Conservation (phyloP, 495 filamentous ascomycete species). For the Evansstolkia leycettana region DNA sequence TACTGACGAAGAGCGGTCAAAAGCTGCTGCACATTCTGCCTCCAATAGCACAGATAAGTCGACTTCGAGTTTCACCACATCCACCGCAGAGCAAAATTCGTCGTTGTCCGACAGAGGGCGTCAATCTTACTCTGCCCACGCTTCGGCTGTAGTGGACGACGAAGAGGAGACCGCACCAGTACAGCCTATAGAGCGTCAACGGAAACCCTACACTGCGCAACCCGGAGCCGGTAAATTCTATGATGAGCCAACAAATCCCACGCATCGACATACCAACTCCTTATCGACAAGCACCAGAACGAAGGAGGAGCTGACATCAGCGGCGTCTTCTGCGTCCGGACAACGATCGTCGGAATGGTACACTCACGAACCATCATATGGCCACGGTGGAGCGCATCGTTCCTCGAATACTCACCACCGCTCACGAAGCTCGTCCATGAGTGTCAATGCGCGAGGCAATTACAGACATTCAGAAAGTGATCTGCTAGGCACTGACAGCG, state of each 20-base stretch:
- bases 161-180: slow-evolving; percentile 18
- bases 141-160: slow-evolving; percentile 30
- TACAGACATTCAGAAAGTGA: slow-evolving; percentile 33
- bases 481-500: slow-evolving; percentile 13
- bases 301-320: slow-evolving; percentile 9
- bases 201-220: slow-evolving; percentile 46
- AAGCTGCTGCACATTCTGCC: slow-evolving; percentile 13
- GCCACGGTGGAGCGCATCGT: slow-evolving; percentile 7
- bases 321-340: slow-evolving; percentile 1
- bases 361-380: slow-evolving; percentile 14
- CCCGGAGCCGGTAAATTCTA: slow-evolving; percentile 46
- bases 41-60: too few relatives aligned
- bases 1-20: slow-evolving; percentile 25
- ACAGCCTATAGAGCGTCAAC: slow-evolving; percentile 46
- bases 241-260: slow-evolving; percentile 16
- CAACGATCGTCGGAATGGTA: slow-evolving; percentile 10
- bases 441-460: slow-evolving; percentile 12
- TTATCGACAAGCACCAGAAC: slow-evolving; percentile 15
- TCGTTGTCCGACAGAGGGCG: slow-evolving; percentile 39
- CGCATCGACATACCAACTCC: slow-evolving; percentile 17
- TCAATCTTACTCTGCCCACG: slow-evolving; percentile 28
- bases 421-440: slow-evolving; percentile 25
- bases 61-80: slow-evolving; percentile 9
- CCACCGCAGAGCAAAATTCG: slow-evolving; percentile 10
- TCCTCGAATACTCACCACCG: slow-evolving; percentile 6